phyloP scores from a whole-genome alignment of 805 yeast species.

The Saccharomycopsis sp. region DNA sequence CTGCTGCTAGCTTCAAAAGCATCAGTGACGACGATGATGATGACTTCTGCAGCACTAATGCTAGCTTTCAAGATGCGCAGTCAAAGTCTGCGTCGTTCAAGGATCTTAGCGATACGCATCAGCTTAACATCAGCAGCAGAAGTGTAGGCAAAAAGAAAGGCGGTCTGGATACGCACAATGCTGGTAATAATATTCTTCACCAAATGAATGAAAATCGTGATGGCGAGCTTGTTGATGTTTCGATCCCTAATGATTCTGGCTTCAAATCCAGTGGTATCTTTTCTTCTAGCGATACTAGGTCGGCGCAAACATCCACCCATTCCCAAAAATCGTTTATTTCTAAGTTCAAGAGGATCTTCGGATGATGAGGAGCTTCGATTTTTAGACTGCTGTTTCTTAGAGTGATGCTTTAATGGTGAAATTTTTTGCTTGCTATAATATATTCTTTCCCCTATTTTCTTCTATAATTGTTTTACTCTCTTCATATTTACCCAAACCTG shows the following conservation, averaged over 20 bases:
- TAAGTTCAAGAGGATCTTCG: background rate
- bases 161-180: background rate
- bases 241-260: background rate
- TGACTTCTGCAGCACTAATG: background rate
- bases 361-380: background rate
- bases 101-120: conserved; percentile 6
- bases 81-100: background rate
- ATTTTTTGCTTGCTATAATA: background rate
- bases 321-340: background rate
- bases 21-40: conserved; percentile 15
- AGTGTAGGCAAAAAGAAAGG: conserved; percentile 6
- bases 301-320: background rate
- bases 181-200: background rate
- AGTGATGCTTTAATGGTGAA: too few relatives aligned
- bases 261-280: background rate
- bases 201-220: too few relatives aligned
- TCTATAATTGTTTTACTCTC: background rate
- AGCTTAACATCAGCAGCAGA: conserved; percentile 18
- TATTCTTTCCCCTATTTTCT: background rate
- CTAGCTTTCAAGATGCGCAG: background rate
- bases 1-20: conserved; percentile 21
- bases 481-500: background rate
- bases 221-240: background rate
- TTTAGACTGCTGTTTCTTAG: too few relatives aligned
- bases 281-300: background rate